Evolutionary conservation across 768 basidiomycete species (phyloP), one percentile per base, ranked within the genome.

Genomic region (Leccinellum rugosiceps): DNA sequence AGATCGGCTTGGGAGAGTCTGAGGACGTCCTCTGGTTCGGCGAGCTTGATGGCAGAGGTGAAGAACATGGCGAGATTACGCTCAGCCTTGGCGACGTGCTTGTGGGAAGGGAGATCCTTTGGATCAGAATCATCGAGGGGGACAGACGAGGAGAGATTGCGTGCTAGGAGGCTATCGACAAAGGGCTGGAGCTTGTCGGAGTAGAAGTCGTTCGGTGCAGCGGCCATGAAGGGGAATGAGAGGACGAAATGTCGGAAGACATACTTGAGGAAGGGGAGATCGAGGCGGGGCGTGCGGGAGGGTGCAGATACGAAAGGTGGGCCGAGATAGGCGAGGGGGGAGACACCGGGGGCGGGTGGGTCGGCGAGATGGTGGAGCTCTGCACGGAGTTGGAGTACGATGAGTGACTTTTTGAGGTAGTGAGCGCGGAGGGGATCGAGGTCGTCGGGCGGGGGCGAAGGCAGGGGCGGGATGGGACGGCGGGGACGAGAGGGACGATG

Each of bases 371-470:
- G 76, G 58, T 84, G 78, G 59, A 98, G 81, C 73, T 99, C 97
- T n/a, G 75, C 76, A 64, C 77, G 75, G 65, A 98, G 86, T 72
- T 98, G 87, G 52, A 98, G 86, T 63, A 89, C 84, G 45, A 98
- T 81, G 55, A 99, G 86, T 17, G 92, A 83, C 74, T 98, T 98
- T 80, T 98, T 99, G 71, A 99, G 90, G 74, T 99, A 99, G 70
- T 99, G 97, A 4, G 95, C 94, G 44, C 95, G 88, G 49, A 95
- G 76, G 13, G 96, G 92, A 1, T 93, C 92, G 50, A 98, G 83
- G 51, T 45, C 56, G 26, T 53, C 8, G 17, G 50, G 41, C 25
- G 48, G 53, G 50, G 47, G 26, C 5, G 54, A 15, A 19, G 58
- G n/a, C 9, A 19, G 19, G 67, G 65, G 25, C 43, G 67, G 23